A percentile compares a stretch with the other conserved stretches of the same genome.
phyloP scores from a whole-genome alignment of 768 basidiomycete genomes.

The Lactarius sanguifluus region DNA sequence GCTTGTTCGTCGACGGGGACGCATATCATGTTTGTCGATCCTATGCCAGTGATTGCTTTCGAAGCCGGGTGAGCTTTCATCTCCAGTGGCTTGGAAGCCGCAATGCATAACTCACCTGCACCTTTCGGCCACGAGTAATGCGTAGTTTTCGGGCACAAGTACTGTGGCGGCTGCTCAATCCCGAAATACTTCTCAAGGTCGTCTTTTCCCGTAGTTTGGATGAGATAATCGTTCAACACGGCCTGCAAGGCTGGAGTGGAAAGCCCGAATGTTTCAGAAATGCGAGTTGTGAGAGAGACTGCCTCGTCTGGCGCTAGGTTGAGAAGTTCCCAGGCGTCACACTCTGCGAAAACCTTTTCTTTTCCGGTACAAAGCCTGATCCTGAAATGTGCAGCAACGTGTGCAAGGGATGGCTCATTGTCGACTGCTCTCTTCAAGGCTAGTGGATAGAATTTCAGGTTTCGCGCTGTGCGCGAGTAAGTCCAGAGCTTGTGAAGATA shows the following conservation, averaged over 20 bases:
- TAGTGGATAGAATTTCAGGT: constrained; percentile 49
- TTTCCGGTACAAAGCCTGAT: constrained; percentile 34
- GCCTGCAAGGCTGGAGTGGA: constrained; percentile 37
- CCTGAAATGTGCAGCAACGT: constrained; percentile 38
- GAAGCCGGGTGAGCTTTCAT: not conserved
- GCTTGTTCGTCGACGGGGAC: constrained; percentile 41
- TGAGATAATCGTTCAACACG: constrained; percentile 36
- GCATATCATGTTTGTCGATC: constrained; percentile 40
- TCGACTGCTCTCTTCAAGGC: constrained; percentile 35
- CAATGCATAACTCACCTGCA: constrained; percentile 37
- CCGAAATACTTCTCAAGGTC: constrained; percentile 32
- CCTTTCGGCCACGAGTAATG: constrained; percentile 53
- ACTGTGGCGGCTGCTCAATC: constrained; percentile 32
- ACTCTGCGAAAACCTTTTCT: constrained; percentile 35
- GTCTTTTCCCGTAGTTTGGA: constrained; percentile 42
- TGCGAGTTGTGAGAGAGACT: constrained; percentile 39
- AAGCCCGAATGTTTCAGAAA: constrained; percentile 39
- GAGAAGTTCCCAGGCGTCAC: constrained; percentile 43
- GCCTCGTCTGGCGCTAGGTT: constrained; percentile 40
- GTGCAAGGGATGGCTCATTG: constrained; percentile 34
- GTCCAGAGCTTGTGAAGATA: not conserved
- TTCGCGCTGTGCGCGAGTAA: constrained; percentile 39
- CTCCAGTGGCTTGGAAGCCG: not conserved
- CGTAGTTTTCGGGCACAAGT: constrained; percentile 37
- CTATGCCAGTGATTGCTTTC: constrained; percentile 46